Evolutionary conservation across 2,329 filamentous ascomycete species (phyloP).

Genomic region (Hypoxylon sp.): DNA sequence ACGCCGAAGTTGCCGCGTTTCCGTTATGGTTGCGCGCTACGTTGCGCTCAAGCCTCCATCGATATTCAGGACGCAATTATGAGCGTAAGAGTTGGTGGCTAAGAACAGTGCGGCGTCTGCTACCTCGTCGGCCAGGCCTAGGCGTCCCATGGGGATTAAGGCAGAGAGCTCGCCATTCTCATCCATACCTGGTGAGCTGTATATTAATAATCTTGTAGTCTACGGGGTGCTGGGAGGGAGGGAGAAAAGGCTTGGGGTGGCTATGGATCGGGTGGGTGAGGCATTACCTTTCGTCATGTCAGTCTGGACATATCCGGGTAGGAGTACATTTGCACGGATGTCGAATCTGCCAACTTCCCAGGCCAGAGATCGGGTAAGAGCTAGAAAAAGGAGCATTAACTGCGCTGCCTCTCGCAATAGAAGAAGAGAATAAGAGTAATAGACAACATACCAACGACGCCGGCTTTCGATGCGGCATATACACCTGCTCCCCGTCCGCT

Average conservation of each 20-base stretch:
- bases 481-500: constrained; percentile 74
- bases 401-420: constrained; percentile 11
- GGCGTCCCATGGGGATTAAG: constrained; percentile 70
- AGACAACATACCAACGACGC: constrained; percentile 67
- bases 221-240: constrained; percentile 22
- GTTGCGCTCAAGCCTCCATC: constrained; percentile 82
- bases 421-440: constrained; percentile 24
- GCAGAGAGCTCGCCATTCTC: constrained; percentile 46
- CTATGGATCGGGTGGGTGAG: too few species aligned
- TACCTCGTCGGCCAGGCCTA: constrained; percentile 74
- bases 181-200: constrained; percentile 46
- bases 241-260: constrained; percentile 20
- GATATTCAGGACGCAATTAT: constrained; percentile 85
- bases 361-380: constrained; percentile 72
- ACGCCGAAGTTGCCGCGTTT: constrained; percentile 3
- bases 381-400: constrained; percentile 50
- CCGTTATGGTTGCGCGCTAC: constrained; percentile 49
- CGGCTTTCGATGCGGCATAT: constrained; percentile 84
- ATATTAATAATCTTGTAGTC: constrained; percentile 48
- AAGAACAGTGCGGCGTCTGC: constrained; percentile 85
- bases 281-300: constrained; percentile 75
- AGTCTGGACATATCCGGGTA: constrained; percentile 85
- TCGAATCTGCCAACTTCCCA: constrained; percentile 66
- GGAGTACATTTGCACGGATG: constrained; percentile 79
- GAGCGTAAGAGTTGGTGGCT: constrained; percentile 79